phyloP scores from a whole-genome alignment of 208 protist genomes.

The Trypanosoma theileri region DNA sequence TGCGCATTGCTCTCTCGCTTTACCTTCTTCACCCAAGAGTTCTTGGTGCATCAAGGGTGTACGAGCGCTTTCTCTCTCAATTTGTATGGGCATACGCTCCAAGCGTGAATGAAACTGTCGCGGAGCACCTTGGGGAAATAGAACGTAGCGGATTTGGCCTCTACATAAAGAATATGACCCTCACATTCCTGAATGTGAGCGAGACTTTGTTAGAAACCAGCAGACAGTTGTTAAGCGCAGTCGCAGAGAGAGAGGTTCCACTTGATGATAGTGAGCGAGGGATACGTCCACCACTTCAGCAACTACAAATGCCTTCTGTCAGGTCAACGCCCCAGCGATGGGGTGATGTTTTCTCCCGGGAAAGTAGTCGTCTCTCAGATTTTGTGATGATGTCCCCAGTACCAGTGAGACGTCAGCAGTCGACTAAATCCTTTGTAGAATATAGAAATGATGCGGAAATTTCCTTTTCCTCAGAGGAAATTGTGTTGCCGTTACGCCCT shows the following conservation, averaged over 20 bases:
- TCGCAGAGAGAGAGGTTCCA: background rate
- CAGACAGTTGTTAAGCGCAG: slow-evolving; percentile 23
- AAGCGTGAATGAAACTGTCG: slow-evolving; percentile 45
- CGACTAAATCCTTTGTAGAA: background rate
- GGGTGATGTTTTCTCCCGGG: background rate
- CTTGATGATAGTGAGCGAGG: background rate
- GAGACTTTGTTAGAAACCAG: slow-evolving; percentile 38
- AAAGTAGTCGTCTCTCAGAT: background rate
- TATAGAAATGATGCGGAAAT: background rate
- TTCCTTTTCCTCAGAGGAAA: background rate
- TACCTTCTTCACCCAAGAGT: slow-evolving; percentile 69
- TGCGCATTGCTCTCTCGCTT: slow-evolving; percentile 55
- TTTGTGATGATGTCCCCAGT: background rate
- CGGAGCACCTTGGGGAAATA: slow-evolving; percentile 55
- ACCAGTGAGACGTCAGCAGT: background rate
- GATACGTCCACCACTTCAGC: background rate
- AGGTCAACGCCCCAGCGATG: background rate
- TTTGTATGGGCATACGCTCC: slow-evolving; percentile 55
- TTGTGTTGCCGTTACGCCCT: background rate
- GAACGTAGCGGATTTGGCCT: slow-evolving; percentile 47
- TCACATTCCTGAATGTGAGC: slow-evolving; percentile 31
- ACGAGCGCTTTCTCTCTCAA: slow-evolving; percentile 47
- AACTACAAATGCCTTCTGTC: background rate
- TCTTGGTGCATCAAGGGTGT: slow-evolving; percentile 49
- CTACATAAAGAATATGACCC: slow-evolving; percentile 34